Evolutionary conservation across 2,329 filamentous ascomycete species (phyloP), one percentile per base, ranked within the genome.

Genomic region (Geosmithia putterillii): DNA sequence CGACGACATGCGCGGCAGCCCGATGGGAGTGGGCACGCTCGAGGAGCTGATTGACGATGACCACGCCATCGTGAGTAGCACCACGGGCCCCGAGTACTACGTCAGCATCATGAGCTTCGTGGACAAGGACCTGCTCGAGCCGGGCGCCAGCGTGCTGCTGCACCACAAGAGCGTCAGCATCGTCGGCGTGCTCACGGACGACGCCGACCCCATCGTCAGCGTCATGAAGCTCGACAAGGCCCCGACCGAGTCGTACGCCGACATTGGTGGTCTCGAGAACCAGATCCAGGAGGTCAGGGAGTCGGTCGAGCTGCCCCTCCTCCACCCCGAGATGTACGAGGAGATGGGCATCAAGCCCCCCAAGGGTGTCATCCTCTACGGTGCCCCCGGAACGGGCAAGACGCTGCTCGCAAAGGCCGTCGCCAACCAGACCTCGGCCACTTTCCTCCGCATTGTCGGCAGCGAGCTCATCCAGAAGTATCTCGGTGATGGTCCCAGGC

Each of bases 21-120:
- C 92, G 38, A 98, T 98, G 92, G 89, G 92, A 18, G 92, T 98
- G 38, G 92, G 92, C 49, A 96, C 92, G 46, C 70, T 98, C 52
- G 92, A 98, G 66, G 92, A 98, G 70, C 84, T 98, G 71, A 98
- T 98, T 59, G 92, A 98, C 57, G 92, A 98, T 61, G 92, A 98
- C 67, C 92, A 98, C 58, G 92, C 92, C 48, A 98, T 98, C 58
- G 92, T 98, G 32, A 95, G 89, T 17, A 95, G 88, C 62, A 94
- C 92, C 1, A 96, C 92, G 7, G 92, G 92, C 0, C 92, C 92
- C 1, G 92, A 98, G 64, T 98, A 95, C 74, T 98, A 96, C 63
- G 92, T 98, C 52, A 95, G 89, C 54, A 98, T 98, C 75, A 96
- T 96, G 92, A 95, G 90, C 44, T 98, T 98, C 57, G 92, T 98